phyloP scores from a whole-genome alignment of 148 eudicot genomes.

The Agrostemma githago region DNA sequence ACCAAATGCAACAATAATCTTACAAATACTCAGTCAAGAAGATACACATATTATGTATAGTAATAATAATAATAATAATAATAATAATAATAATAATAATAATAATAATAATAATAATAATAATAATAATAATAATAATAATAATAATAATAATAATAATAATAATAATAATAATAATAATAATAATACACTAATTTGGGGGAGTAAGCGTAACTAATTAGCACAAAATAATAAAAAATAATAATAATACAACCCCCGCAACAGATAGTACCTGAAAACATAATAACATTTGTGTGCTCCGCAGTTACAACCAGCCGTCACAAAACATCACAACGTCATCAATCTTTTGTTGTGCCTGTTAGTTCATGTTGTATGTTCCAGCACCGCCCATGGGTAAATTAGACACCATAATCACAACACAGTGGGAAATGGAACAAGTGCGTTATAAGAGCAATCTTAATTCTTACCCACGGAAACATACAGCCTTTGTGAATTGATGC shows the following conservation, averaged over 20 bases:
- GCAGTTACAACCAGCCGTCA: conserved; percentile 20
- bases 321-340: conserved; percentile 14
- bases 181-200: conserved; percentile 12
- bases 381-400: conserved; percentile 11
- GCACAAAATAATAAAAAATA: conserved; percentile 15
- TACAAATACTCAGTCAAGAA: conserved; percentile 18
- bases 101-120: neutral
- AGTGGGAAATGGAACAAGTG: conserved; percentile 13
- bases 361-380: conserved; percentile 14
- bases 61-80: neutral
- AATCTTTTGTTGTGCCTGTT: conserved; percentile 6
- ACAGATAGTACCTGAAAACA: conserved; percentile 30
- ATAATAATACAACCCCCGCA: conserved; percentile 16
- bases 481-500: conserved; percentile 1
- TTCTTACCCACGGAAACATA: neutral
- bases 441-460: conserved; percentile 9
- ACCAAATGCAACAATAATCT: conserved; percentile 25
- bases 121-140: neutral
- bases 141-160: neutral
- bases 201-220: conserved; percentile 18
- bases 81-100: neutral
- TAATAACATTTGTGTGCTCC: conserved; percentile 23
- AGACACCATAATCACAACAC: conserved; percentile 8
- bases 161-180: neutral
- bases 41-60: conserved; percentile 34